Conservation (phyloP, 2,329 filamentous ascomycete genomes). For the Botrytis porri region DNA sequence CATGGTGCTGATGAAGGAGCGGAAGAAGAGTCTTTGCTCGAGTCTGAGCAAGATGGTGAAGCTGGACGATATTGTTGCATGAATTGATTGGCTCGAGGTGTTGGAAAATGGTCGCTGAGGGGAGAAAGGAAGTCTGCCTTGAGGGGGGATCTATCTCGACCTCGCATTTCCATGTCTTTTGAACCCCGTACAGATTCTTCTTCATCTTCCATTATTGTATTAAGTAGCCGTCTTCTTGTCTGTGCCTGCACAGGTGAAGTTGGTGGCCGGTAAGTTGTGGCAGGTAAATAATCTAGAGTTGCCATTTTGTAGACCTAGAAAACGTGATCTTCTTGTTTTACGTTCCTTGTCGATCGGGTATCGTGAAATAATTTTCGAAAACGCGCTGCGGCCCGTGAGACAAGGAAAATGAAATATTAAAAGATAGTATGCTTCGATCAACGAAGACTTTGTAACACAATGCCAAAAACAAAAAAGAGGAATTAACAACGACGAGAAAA, state of each 20-base stretch:
- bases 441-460: slow-evolving; percentile 38
- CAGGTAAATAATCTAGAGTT: slow-evolving; percentile 44
- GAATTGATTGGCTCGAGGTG: slow-evolving; percentile 65
- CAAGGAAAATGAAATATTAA: slow-evolving; percentile 33
- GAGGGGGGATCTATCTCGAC: slow-evolving; percentile 42
- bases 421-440: slow-evolving; percentile 41
- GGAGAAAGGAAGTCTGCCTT: slow-evolving; percentile 42
- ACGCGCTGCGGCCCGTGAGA: slow-evolving; percentile 34
- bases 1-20: slow-evolving; percentile 57
- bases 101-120: slow-evolving; percentile 62
- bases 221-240: slow-evolving; percentile 53
- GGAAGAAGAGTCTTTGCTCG: slow-evolving; percentile 50
- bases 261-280: slow-evolving; percentile 49
- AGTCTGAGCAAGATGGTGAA: slow-evolving; percentile 57
- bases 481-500: slow-evolving; percentile 23
- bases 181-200: slow-evolving; percentile 34
- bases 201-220: slow-evolving; percentile 61
- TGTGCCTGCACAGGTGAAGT: slow-evolving; percentile 50
- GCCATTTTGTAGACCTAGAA: slow-evolving; percentile 33
- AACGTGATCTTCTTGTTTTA: slow-evolving; percentile 25
- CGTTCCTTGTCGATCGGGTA: slow-evolving; percentile 25
- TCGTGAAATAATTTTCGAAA: slow-evolving; percentile 26
- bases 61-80: slow-evolving; percentile 54
- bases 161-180: slow-evolving; percentile 34
- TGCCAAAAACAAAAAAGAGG: slow-evolving; percentile 20